Evolutionary conservation across 257 asterid species (phyloP), one percentile per base, ranked within the genome.

Genomic region (Fraxinus cuspidata): DNA sequence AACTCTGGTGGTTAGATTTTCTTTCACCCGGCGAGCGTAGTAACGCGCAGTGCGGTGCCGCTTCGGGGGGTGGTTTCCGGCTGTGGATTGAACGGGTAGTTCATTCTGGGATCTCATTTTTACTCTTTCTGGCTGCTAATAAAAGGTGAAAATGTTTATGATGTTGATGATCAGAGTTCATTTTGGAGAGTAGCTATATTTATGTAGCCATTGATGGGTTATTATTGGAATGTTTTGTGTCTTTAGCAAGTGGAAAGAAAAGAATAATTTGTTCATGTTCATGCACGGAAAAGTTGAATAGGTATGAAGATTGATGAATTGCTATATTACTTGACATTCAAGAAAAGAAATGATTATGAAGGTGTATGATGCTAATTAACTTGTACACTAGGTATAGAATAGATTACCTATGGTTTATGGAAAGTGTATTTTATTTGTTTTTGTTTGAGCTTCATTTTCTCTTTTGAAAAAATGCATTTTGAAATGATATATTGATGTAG

Each of bases 11-110:
- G 97, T 83, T 66, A 96, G 86, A 80, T 94, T 91, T 64, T 96
- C 99, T 44, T 86, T 89, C 7, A 96, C 96, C 23, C 94, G 88
- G 88, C 89, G 97, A 37, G 88, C 97, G 77, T 87, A 90, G 90
- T 96, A 88, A 28, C 83, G 91, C 77, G 91, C 93, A 6, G 97
- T 81, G 85, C 84, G 96, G 86, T 88, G 97, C 7, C 96, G 91
- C 67, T 79, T 77, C 29, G 87, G 11, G 19, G 90, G 84, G 16
- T 78, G 88, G 68, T 70, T 56, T 80, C 23, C 75, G 37, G 86
- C 81, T 21, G 40, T 51, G 51, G 86, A n/a, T 2, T 86, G 86
- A 42, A 81, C 51, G 1, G 97, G 96, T 11, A 88, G 23, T 49
- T 79, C 79, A 77, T 74, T 32, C 0, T 83, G 75, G 5, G 86